Conservation (phyloP, 208 protist species). For the Tetramitus jugosus region DNA sequence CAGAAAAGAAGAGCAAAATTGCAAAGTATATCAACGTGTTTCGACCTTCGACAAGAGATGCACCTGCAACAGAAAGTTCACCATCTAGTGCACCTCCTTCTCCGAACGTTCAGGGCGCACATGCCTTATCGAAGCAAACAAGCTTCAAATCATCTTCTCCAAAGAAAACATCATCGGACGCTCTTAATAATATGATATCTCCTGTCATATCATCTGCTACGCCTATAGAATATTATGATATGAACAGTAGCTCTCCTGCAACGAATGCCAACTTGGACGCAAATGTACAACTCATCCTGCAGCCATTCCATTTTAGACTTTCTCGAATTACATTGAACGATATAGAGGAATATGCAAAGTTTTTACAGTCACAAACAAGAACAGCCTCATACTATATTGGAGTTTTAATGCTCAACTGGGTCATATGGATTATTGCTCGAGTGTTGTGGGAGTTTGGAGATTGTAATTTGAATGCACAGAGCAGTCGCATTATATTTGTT, state of each 20-base stretch:
- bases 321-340: neutral
- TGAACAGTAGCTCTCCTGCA: too few species aligned
- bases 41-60: neutral
- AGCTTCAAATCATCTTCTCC: too few species aligned
- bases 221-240: neutral
- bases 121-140: too few species aligned
- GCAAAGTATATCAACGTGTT: too few species aligned
- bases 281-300: neutral
- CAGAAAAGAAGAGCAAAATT: neutral
- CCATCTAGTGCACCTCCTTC: too few species aligned
- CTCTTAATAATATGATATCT: too few species aligned
- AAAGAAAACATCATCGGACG: too few species aligned
- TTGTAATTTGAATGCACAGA: neutral
- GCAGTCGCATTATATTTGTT: neutral
- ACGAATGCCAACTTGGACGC: neutral
- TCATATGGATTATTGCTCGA: neutral
- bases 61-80: too few species aligned
- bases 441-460: slow-evolving; percentile 3
- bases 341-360: slow-evolving; percentile 9
- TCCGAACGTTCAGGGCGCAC: too few species aligned
- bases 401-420: neutral
- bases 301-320: neutral
- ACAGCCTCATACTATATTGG: slow-evolving; percentile 13
- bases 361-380: slow-evolving; percentile 17
- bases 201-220: neutral